These are phyloP conservation scores for Aspergillus sp. DNA, from an alignment of 2,329 filamentous ascomycete species.

Conservation along the genomic window DNA sequence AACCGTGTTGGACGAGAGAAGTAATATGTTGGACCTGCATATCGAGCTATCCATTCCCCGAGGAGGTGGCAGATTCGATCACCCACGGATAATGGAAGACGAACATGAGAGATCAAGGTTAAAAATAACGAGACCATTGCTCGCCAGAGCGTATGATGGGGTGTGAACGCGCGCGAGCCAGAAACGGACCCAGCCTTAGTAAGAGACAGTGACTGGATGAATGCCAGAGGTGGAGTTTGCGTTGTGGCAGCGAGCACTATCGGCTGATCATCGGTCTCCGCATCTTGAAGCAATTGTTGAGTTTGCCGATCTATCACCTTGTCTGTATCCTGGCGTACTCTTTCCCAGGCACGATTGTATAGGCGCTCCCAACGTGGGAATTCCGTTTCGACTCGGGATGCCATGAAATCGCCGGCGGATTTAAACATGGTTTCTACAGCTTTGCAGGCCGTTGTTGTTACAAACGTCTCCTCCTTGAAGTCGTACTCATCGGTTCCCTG, in stretches of 20 bases:
- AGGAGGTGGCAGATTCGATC: constrained; percentile 44
- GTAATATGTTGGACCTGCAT: constrained; percentile 37
- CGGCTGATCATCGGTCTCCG: not conserved
- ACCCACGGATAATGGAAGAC: constrained; percentile 38
- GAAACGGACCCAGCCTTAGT: constrained; percentile 17
- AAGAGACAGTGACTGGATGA: constrained; percentile 22
- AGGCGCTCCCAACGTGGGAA: constrained; percentile 51
- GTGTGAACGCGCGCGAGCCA: constrained; percentile 35
- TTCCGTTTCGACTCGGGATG: constrained; percentile 69
- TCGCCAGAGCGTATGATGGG: constrained; percentile 42
- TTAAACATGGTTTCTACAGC: constrained; percentile 68
- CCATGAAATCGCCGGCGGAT: constrained; percentile 77
- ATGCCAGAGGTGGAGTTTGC: constrained; percentile 17
- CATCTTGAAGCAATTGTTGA: constrained; percentile 6
- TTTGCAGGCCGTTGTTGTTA: constrained; percentile 69
- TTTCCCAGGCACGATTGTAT: constrained; percentile 40
- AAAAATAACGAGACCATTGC: constrained; percentile 39
- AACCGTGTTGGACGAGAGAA: constrained; percentile 11
- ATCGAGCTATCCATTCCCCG: constrained; percentile 35
- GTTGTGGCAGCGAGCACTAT: not conserved
- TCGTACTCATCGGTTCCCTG: constrained; percentile 21
- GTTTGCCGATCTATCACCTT: constrained; percentile 34
- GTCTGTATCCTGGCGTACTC: constrained; percentile 39
- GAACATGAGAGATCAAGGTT: constrained; percentile 40
- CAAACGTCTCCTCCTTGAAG: constrained; percentile 43